These are phyloP conservation scores for Prunus dulcis DNA, from an alignment of 306 rosid genomes.

Conservation along the genomic window DNA sequence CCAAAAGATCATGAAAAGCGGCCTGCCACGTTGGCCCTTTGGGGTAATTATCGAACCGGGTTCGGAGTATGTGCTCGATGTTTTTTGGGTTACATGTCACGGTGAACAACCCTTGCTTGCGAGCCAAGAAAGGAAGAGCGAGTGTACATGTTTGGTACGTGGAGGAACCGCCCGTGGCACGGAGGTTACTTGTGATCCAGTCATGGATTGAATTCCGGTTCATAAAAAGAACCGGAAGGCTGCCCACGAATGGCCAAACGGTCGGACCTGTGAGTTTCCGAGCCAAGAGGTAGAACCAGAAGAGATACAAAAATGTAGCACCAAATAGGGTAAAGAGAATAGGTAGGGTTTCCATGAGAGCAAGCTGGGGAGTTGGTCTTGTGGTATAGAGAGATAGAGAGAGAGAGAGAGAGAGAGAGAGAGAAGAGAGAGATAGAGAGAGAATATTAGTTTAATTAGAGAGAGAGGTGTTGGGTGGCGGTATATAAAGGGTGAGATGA, in stretches of 20 bases:
- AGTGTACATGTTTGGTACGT: slow-evolving; percentile 87
- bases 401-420: too few relatives aligned
- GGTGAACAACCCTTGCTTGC: slow-evolving; percentile 59
- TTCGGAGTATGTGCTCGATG: slow-evolving; percentile 74
- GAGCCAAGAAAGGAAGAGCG: slow-evolving; percentile 67
- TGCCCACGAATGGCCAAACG: slow-evolving; percentile 68
- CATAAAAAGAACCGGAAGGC: slow-evolving; percentile 58
- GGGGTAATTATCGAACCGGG: slow-evolving; percentile 81
- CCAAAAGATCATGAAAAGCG: slow-evolving; percentile 85
- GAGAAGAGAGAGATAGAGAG: background rate
- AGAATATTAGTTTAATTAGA: background rate
- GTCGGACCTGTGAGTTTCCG: slow-evolving; percentile 68
- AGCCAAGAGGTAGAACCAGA: slow-evolving; percentile 60
- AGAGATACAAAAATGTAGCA: slow-evolving; percentile 34
- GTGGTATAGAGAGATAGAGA: background rate
- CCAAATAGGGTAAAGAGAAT: slow-evolving; percentile 36
- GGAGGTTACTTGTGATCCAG: slow-evolving; percentile 70
- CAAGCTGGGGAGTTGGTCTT: background rate
- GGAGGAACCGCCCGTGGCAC: slow-evolving; percentile 41
- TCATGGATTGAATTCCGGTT: slow-evolving; percentile 72
- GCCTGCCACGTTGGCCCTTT: slow-evolving; percentile 86
- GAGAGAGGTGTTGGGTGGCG: background rate
- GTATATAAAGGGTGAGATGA: slow-evolving; percentile 16
- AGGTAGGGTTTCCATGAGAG: slow-evolving; percentile 43
- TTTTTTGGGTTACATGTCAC: slow-evolving; percentile 78